Percentiles rank a stretch among this genome's conserved stretches.
Conservation (phyloP, 805 yeast genomes). For the Nakazawaea ernobii region DNA sequence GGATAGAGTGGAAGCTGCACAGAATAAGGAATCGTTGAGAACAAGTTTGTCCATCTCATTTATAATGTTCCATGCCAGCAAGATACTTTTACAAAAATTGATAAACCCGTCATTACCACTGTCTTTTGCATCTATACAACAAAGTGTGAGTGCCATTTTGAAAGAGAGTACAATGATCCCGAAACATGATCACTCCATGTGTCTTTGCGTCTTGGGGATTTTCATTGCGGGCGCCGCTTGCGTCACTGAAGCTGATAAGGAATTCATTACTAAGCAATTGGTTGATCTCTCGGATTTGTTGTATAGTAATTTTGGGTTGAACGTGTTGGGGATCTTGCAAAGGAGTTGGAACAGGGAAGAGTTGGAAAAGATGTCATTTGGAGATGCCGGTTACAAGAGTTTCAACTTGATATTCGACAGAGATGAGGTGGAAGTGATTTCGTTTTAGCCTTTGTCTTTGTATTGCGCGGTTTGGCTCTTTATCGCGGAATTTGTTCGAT, state of each 20-base stretch:
- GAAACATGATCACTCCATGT: conserved; percentile 8
- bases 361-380: background rate
- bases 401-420: conserved; percentile 10
- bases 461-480: background rate
- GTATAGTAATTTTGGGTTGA: conserved; percentile 6
- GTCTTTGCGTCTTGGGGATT: conserved; percentile 6
- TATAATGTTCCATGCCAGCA: conserved; percentile 8
- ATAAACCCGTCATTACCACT: conserved; percentile 7
- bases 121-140: conserved; percentile 3
- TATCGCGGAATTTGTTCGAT: background rate
- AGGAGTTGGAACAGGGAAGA: conserved; percentile 8
- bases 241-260: background rate
- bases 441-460: background rate
- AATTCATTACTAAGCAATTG: background rate
- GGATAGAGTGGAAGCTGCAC: background rate
- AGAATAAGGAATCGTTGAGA: background rate
- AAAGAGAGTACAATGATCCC: conserved; percentile 2
- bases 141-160: conserved; percentile 1
- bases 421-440: conserved; percentile 4
- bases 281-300: conserved; percentile 10
- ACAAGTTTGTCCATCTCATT: conserved; percentile 2
- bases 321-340: conserved; percentile 10
- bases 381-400: conserved; percentile 2
- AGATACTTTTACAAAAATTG: conserved; percentile 8
- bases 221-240: conserved; percentile 8